Evolutionary conservation across 2,329 filamentous ascomycete species (phyloP), one percentile per base, ranked within the genome.

Genomic region (Dactylonectria macrodidyma): DNA sequence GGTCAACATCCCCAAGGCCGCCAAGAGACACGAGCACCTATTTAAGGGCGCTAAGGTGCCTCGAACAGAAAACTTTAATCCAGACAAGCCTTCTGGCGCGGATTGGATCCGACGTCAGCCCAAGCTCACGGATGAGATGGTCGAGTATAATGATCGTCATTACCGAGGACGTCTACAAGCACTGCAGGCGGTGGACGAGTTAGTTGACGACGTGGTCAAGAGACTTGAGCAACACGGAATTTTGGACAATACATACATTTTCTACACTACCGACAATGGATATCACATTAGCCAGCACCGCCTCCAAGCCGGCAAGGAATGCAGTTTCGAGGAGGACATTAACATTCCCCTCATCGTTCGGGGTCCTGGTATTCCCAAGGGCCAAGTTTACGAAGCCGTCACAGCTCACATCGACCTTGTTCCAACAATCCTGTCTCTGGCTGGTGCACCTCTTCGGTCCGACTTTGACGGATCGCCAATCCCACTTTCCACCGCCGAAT

Each of bases 11-110:
- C 65, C 65, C 11, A 68, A 73, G 11, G 68, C 76, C 0, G 86
- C 90, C 0, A 81, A 86, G 57, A 82, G 90, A 22, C 90, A 93
- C 72, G 82, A 84, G 33, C 79, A 90, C 71, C 82, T 93, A 0
- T 93, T 93, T 73, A 71, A 83, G 7, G 84, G 87, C 66, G 86
- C 83, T 4, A 86, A 83, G 34, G 86, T 93, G 0, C 91, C 92
- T 0, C 82, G 91, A n/a, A 90, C 85, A 0, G 80, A 84, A 0
- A 88, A 91, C 73, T 93, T 93, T 81, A 93, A 94, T 75, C 90
- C 91, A 0, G 73, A 74, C 11, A 67, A 69, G n/a, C 69, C 81
- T 0, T 80, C 80, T 2, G 82, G 82, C 2, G 85, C 81, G 4
- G 82, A 80, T 41, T 88, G 85, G 84, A 77, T 87, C 46, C 75